Evolutionary conservation across 345 rosid genomes (phyloP).

Genomic region (Firmiana major): DNA sequence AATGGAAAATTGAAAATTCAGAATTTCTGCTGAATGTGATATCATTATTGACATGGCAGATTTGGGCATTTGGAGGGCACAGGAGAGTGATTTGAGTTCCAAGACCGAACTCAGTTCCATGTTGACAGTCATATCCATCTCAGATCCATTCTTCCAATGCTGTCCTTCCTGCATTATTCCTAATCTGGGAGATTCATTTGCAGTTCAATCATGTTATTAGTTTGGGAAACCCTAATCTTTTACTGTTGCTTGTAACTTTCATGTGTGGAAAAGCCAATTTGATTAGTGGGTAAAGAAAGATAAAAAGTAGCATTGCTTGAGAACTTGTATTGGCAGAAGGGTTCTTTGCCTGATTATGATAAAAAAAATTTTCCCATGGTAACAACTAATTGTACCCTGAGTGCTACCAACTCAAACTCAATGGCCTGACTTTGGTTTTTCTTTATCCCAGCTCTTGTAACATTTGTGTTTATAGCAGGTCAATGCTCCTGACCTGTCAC

Average conservation of each 20-base stretch:
- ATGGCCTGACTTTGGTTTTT: background rate
- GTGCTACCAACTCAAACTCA: background rate
- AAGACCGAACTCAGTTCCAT: background rate
- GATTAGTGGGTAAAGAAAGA: background rate
- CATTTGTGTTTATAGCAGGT: background rate
- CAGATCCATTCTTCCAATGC: background rate
- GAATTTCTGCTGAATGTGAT: background rate
- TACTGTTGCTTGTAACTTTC: background rate
- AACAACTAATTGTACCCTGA: background rate
- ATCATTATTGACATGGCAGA: constrained; percentile 32
- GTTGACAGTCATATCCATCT: background rate
- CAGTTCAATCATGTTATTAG: background rate
- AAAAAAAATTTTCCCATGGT: background rate
- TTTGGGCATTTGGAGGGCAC: constrained; percentile 97
- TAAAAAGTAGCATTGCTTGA: background rate
- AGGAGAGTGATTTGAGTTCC: constrained; percentile 52
- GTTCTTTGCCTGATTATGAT: background rate
- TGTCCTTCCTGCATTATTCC: background rate
- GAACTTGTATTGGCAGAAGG: background rate
- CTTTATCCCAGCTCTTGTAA: background rate
- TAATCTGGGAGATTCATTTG: background rate
- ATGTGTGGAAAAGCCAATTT: background rate
- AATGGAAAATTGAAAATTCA: background rate
- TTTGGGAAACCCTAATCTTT: background rate
- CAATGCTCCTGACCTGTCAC: background rate